Base-by-base conservation (phyloP, 129 eudicot species). In the Mikania micrantha region DNA sequence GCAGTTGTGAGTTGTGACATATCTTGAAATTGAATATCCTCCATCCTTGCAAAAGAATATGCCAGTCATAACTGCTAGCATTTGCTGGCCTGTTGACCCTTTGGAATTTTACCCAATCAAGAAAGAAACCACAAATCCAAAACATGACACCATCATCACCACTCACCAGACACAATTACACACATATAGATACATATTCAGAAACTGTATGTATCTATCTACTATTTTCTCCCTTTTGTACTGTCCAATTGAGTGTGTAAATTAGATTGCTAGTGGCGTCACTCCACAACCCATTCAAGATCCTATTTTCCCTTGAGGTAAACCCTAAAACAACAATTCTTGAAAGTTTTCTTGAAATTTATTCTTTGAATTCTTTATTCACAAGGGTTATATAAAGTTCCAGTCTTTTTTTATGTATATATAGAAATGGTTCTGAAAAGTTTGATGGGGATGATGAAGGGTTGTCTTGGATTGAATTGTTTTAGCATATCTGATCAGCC, bases 381-480 rank as follows among this genome's bases (percentile, higher is more conserved):
- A 67, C 48, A 24, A 57, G 60, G 64, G 66, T 75, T 45, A 42
- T 59, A 75, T 75, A 75, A 75, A 75, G 80, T 35, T 67, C 35
- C 44, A 69, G 60, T 72, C 71, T 74, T 72, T 77, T 31, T 68
- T 10, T 9, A 57, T 60, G n/a, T n/a, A n/a, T 75, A 35, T 56
- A 11, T 22, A 78, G 77, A 67, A 69, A 88, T 88, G 95, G 83
- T 78, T n/a, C 80, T 84, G 56, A 77, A 25, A 62, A 88, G 57
- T 41, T 52, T 88, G 21, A 72, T 81, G 66, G 75, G 66, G 4
- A 17, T 76, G 73, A 71, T 88, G 82, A 83, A 83, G 96, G 83
- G 92, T 22, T 88, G 96, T 85, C 70, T 88, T 20, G 83, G 84
- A 72, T 72, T 78, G 42, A 62, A 78, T 27, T 64, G 82, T 60